Evolutionary conservation across 2,329 filamentous ascomycete species (phyloP).

Genomic region (Endocalyx cinctus): DNA sequence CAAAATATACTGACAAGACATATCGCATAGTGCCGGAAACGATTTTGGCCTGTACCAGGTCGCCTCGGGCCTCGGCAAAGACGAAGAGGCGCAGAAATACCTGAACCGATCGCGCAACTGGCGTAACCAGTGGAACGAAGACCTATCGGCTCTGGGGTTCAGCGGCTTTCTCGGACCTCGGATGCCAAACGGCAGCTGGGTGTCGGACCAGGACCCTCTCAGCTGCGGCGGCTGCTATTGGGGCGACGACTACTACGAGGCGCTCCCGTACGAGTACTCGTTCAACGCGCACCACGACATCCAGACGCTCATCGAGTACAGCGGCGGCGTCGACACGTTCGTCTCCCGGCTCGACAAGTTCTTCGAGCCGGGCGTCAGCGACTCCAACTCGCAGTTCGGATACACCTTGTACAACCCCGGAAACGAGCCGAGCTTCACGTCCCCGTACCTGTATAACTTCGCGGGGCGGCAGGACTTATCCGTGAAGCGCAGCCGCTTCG

Average conservation of each 20-base stretch:
- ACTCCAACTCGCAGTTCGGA: conserved; percentile 37
- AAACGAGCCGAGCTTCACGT: conserved; percentile 53
- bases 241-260: conserved; percentile 58
- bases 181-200: conserved; percentile 44
- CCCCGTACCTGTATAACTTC: conserved; percentile 66
- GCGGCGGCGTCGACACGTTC: conserved; percentile 53
- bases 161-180: conserved; percentile 63
- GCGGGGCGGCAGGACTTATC: conserved; percentile 57
- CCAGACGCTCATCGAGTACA: conserved; percentile 44
- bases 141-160: conserved; percentile 54
- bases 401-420: conserved; percentile 58
- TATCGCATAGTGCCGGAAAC: conserved; percentile 53
- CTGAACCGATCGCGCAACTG: conserved; percentile 61
- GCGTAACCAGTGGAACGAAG: conserved; percentile 66
- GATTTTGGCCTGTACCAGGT: conserved; percentile 66
- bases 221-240: conserved; percentile 63
- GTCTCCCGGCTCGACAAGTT: conserved; percentile 55
- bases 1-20: background rate
- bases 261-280: conserved; percentile 59
- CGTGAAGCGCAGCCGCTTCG: conserved; percentile 52
- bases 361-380: conserved; percentile 47
- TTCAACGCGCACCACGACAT: conserved; percentile 68
- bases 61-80: conserved; percentile 51
- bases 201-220: conserved; percentile 52
- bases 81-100: conserved; percentile 51